Evolutionary conservation across 2,329 filamentous ascomycete genomes (phyloP).

Genomic region (Colletotrichum shisoi): DNA sequence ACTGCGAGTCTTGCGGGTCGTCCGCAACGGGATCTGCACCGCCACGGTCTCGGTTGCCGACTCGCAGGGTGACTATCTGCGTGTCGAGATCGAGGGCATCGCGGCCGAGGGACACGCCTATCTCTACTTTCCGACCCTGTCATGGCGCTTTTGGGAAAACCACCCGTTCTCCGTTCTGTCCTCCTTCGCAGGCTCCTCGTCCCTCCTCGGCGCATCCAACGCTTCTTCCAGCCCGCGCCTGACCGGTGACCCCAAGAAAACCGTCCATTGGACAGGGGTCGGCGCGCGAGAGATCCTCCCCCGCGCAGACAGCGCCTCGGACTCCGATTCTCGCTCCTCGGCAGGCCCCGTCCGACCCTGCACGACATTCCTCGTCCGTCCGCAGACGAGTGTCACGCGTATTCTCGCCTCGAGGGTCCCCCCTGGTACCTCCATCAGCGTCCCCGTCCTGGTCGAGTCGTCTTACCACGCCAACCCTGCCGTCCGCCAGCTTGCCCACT

Average conservation of each 20-base stretch:
- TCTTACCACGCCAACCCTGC: conserved; percentile 43
- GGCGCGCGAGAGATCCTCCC: background rate
- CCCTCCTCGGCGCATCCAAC: background rate
- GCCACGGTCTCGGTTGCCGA: conserved; percentile 44
- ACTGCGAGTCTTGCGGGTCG: conserved; percentile 44
- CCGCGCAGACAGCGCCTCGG: background rate
- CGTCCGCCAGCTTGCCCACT: conserved; percentile 41
- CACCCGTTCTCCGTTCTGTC: conserved; percentile 49
- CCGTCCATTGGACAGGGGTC: background rate
- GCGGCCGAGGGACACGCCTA: conserved; percentile 46
- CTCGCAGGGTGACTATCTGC: conserved; percentile 46
- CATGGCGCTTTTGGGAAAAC: conserved; percentile 50
- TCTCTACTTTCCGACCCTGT: conserved; percentile 48
- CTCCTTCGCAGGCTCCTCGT: background rate
- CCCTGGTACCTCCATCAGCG: background rate
- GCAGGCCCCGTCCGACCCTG: background rate
- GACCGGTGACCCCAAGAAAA: background rate
- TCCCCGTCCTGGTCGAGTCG: conserved; percentile 40
- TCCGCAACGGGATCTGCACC: conserved; percentile 40
- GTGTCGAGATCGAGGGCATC: conserved; percentile 45
- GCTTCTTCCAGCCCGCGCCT: background rate
- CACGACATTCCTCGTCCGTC: conserved; percentile 4
- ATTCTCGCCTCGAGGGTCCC: background rate
- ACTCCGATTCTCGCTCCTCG: background rate
- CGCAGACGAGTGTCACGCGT: conserved; percentile 37